Percentiles rank a stretch among this genome's conserved stretches.
phyloP scores from a whole-genome alignment of 2,329 filamentous ascomycete genomes.

The Ceratocystis eucalypticola region DNA sequence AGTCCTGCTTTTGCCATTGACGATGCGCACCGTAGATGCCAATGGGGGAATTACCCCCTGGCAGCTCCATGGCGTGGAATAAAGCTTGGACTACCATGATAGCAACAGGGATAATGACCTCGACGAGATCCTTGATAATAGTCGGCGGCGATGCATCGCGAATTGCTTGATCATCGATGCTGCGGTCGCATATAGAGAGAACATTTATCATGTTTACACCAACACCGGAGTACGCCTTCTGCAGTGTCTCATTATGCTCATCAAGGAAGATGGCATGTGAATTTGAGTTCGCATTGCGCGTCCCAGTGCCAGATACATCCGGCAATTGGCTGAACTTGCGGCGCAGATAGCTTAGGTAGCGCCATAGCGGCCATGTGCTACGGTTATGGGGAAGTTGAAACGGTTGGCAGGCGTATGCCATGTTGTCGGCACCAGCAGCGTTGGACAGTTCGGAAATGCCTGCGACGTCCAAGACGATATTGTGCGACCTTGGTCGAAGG shows the following conservation, averaged over 20 bases:
- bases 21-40: too few relatives aligned
- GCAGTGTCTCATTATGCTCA: not conserved
- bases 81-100: conserved; percentile 11
- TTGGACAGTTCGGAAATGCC: not conserved
- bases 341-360: conserved; percentile 16
- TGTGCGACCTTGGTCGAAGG: not conserved
- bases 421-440: not conserved
- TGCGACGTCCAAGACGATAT: not conserved
- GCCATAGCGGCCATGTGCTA: conserved; percentile 14
- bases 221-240: conserved; percentile 11
- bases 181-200: not conserved
- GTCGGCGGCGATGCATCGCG: too few relatives aligned
- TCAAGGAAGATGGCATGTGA: not conserved
- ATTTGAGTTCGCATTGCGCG: not conserved
- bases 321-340: conserved; percentile 12
- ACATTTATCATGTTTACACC: not conserved
- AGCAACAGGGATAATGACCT: conserved; percentile 13
- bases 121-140: too few relatives aligned
- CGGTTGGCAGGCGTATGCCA: not conserved
- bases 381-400: conserved; percentile 13
- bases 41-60: not conserved
- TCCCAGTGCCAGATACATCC: not conserved
- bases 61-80: not conserved
- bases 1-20: too few relatives aligned
- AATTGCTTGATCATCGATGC: not conserved